Evolutionary conservation across 2,329 filamentous ascomycete species (phyloP).

Genomic region (Microdochium bolleyi): DNA sequence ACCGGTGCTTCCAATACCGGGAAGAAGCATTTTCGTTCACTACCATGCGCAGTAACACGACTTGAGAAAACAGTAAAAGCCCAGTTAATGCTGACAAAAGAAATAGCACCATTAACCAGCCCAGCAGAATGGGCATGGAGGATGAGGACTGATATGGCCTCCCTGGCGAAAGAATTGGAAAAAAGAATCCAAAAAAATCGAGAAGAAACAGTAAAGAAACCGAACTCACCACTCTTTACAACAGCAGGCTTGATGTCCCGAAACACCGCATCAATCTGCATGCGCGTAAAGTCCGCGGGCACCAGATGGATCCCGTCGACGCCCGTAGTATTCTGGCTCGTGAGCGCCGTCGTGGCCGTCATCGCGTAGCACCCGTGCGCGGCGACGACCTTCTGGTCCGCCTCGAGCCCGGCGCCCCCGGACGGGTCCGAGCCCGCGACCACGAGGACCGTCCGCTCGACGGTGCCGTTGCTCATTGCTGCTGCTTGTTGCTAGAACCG

Average conservation of each 20-base stretch:
- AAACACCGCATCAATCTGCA: constrained; percentile 79
- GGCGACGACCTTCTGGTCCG: constrained; percentile 89
- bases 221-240: constrained; percentile 71
- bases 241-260: constrained; percentile 83
- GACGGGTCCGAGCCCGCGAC: constrained; percentile 71
- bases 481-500: background rate
- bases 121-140: too few relatives aligned
- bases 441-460: constrained; percentile 46
- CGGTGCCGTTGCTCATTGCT: background rate
- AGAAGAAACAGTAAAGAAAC: background rate
- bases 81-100: too few relatives aligned
- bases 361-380: constrained; percentile 93
- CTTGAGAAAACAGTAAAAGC: too few relatives aligned
- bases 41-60: too few relatives aligned
- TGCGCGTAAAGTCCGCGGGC: constrained; percentile 69
- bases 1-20: too few relatives aligned
- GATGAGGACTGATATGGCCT: too few relatives aligned
- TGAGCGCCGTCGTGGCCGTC: constrained; percentile 90
- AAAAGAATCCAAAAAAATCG: too few relatives aligned
- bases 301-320: constrained; percentile 75
- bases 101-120: too few relatives aligned
- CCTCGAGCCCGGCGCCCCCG: constrained; percentile 81
- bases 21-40: too few relatives aligned
- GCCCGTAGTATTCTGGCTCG: constrained; percentile 88
- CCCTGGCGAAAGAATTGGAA: background rate